Percentiles rank a stretch among this genome's conserved stretches.
phyloP scores from a whole-genome alignment of 2,329 filamentous ascomycete genomes.

The Penicillium nordicum region DNA sequence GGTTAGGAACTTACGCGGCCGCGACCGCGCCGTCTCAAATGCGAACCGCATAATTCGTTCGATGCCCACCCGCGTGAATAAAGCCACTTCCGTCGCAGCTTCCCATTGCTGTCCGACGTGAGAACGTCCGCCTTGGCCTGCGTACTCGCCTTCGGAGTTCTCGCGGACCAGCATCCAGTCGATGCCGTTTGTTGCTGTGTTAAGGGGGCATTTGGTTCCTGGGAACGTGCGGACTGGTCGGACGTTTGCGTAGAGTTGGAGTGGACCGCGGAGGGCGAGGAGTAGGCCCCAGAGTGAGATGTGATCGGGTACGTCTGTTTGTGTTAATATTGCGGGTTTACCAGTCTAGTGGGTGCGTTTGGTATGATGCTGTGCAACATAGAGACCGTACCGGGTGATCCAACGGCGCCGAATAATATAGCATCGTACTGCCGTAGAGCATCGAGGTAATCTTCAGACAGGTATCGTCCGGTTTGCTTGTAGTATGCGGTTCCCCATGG shows the following conservation, averaged over 20 bases:
- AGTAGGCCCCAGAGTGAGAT: slow-evolving; percentile 52
- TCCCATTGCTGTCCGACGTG: slow-evolving; percentile 53
- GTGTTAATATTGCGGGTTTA: neutral
- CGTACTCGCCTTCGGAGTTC: slow-evolving; percentile 56
- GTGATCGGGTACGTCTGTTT: slow-evolving; percentile 53
- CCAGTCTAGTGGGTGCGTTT: no score
- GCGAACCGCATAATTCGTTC: slow-evolving; percentile 54
- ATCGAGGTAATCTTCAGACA: slow-evolving; percentile 50
- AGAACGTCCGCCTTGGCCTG: slow-evolving; percentile 53
- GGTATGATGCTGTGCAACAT: neutral
- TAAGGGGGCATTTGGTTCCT: slow-evolving; percentile 51
- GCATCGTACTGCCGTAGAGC: slow-evolving; percentile 53
- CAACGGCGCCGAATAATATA: slow-evolving; percentile 59
- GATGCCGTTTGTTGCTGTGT: slow-evolving; percentile 47
- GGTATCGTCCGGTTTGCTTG: slow-evolving; percentile 52
- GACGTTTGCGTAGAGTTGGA: slow-evolving; percentile 58
- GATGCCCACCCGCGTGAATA: slow-evolving; percentile 53
- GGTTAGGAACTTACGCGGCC: slow-evolving; percentile 50
- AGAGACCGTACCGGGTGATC: slow-evolving; percentile 48
- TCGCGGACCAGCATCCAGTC: slow-evolving; percentile 57
- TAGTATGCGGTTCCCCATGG: slow-evolving; percentile 41
- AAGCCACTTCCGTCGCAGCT: slow-evolving; percentile 51
- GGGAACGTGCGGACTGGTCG: slow-evolving; percentile 51
- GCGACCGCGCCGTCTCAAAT: slow-evolving; percentile 49
- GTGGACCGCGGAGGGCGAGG: slow-evolving; percentile 53